Evolutionary conservation across 2,329 filamentous ascomycete genomes (phyloP).

Genomic region (Fusarium burgessii): DNA sequence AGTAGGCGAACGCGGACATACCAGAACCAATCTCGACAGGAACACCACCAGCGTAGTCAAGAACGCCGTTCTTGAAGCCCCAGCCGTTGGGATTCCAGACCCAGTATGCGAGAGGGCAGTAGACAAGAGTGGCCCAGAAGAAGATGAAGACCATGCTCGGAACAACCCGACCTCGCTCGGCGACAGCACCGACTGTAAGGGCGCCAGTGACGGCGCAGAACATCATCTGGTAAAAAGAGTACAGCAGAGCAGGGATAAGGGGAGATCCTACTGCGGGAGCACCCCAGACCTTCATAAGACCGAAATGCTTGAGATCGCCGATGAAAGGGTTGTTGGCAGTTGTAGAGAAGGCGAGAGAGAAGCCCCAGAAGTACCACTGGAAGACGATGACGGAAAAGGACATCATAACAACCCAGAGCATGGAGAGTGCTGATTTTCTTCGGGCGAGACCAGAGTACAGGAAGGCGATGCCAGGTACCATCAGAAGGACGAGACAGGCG

Average conservation of each 20-base stretch:
- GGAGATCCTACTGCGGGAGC: slow-evolving; percentile 89
- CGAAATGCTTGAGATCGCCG: slow-evolving; percentile 89
- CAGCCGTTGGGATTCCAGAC: slow-evolving; percentile 96
- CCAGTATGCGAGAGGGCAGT: slow-evolving; percentile 97
- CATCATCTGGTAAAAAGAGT: slow-evolving; percentile 99
- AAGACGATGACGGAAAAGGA: slow-evolving; percentile 92
- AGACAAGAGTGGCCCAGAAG: slow-evolving; percentile 96
- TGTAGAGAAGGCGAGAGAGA: slow-evolving; percentile 90
- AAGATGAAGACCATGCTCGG: slow-evolving; percentile 96
- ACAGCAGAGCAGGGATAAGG: slow-evolving; percentile 88
- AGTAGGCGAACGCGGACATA: slow-evolving; percentile 93
- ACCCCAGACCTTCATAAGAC: slow-evolving; percentile 85
- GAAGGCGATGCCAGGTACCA: slow-evolving; percentile 97
- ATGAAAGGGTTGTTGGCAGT: slow-evolving; percentile 90
- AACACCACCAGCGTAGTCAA: slow-evolving; percentile 96
- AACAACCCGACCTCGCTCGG: slow-evolving; percentile 91
- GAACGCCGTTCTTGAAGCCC: slow-evolving; percentile 88
- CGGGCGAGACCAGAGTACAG: slow-evolving; percentile 98
- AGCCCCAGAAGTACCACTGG: slow-evolving; percentile 99
- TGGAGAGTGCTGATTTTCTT: slow-evolving; percentile 94
- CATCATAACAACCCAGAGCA: slow-evolving; percentile 98
- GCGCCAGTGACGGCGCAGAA: slow-evolving; percentile 94
- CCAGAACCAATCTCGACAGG: slow-evolving; percentile 98
- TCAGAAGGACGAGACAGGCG: slow-evolving; percentile 93
- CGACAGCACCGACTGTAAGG: slow-evolving; percentile 91